These are phyloP conservation scores for Colletotrichum karsti DNA, from an alignment of 2,329 filamentous ascomycete genomes.

Conservation along the genomic window DNA sequence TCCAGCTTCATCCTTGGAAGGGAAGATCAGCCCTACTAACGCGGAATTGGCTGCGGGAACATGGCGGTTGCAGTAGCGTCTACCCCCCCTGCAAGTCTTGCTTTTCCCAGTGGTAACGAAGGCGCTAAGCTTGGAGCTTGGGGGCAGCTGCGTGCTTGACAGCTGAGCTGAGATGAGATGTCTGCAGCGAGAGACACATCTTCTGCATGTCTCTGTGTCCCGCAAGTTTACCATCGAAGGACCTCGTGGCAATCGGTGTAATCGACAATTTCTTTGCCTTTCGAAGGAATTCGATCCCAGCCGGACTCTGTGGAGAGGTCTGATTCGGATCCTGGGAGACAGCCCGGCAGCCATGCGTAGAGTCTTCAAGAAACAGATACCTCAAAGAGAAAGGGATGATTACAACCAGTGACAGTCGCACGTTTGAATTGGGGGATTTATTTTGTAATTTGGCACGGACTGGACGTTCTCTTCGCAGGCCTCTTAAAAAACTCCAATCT, in stretches of 20 bases:
- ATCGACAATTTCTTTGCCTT: not conserved
- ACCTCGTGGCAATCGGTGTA: not conserved
- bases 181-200: not conserved
- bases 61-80: not conserved
- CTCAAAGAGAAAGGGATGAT: too few species aligned
- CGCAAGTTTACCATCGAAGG: not conserved
- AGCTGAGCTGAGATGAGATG: not conserved
- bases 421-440: too few species aligned
- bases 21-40: conserved; percentile 15
- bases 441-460: too few species aligned
- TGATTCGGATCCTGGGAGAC: too few species aligned
- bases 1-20: not conserved
- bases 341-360: too few species aligned
- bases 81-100: not conserved
- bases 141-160: not conserved
- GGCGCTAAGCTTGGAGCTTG: not conserved
- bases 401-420: too few species aligned
- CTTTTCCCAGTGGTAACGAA: not conserved
- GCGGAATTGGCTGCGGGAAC: not conserved
- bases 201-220: not conserved
- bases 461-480: too few species aligned
- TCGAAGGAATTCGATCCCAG: not conserved
- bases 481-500: too few species aligned
- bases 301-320: not conserved
- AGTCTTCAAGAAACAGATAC: too few species aligned